Base-by-base conservation (phyloP, 257 asterid species). In the Solanum piurae region DNA sequence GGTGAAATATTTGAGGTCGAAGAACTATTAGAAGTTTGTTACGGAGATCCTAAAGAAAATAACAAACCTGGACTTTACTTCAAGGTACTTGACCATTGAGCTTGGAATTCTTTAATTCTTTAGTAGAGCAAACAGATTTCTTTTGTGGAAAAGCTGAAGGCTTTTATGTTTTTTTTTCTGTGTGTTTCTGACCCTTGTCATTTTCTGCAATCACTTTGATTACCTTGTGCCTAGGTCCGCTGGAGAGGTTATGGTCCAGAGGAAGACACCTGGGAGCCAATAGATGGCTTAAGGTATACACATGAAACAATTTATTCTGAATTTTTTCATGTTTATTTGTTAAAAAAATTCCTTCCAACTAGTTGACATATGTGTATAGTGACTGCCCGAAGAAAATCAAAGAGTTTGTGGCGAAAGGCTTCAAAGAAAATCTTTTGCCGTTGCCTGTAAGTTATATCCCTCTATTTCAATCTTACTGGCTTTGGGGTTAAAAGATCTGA, bases 261-360 rank as follows among this genome's bases (percentile, higher is more conserved):
- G 44, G 84, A 90, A 40, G 93, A 92, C 84, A 90, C 94, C 49
- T 92, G 93, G 94, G 94, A 92, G 86, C 94, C 93, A 49, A 74
- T 88, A 29, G 91, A 89, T 49, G 93, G 92, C 52, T 87, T 92
- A 69, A 86, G 93, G 93, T 90, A 88, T 83, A 13, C 58, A 29
- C 29, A 38, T n/a, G 42, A 6, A 49, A 31, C 38, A n/a, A 27
- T 44, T 36, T 33, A 46, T 37, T 37, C 6, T 37, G 18, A 49
- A 66, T 23, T n/a, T 3, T 55, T 42, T 66, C 42, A 13, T 37
- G 27, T 34, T 83, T 44, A 69, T 36, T 37, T 13, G 21, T 58
- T 80, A 25, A 80, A 42, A 64, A 52, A 6, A 76, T 11, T 42
- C 34, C 25, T 72, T 34, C 40, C 76, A 62, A 76, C 44, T 79